Base-by-base conservation (phyloP, 2,329 filamentous ascomycete genomes). In the Blumeria graminis region DNA sequence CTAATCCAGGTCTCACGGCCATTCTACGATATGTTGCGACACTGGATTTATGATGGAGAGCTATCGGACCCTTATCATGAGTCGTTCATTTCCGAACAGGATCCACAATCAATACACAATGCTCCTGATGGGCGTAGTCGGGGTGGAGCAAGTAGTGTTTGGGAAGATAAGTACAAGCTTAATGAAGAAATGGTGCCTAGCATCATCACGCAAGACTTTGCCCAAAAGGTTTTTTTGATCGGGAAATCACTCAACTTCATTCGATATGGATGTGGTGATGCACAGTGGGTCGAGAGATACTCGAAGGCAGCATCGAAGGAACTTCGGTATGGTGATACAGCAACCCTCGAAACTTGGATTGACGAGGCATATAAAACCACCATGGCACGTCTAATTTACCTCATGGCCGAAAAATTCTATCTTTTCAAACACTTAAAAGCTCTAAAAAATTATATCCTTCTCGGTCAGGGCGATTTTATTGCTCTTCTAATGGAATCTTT, bases 221-320 rank as follows among this genome's bases (percentile, higher is more conserved):
- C 92, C 0, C 86, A 92, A 62, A 95, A 95, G 66, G 86, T 98
- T 6, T 96, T 96, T 64, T 72, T 98, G 7, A 98, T 98, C 63
- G 92, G 92, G 57, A 98, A 98, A 68, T 94, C 89, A 3, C 76
- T 98, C 56, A 98, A 98, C 69, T 98, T 98, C 69, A 95, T 98
- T 66, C 82, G 92, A 28, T 89, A 95, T 68, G 90, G 88, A 62
- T 98, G 92, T 66, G 84, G 84, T 8, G 93, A 98, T 67, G 86
- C 88, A 28, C 80, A 82, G 35, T 98, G 92, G 92, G 92, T 98
- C 1, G 89, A 95, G 65, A 82, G 82, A 35, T 96, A 98, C 69
- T 94, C 89, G 33, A 94, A 93, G 66, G 83, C 82, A 54, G 85
- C 89, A 0, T 94, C 89, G 9, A 93, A 92, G 68, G 87, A 94